These are phyloP conservation scores for Ceratocystis huliohia DNA, from an alignment of 2,329 filamentous ascomycete genomes.

Conservation along the genomic window DNA sequence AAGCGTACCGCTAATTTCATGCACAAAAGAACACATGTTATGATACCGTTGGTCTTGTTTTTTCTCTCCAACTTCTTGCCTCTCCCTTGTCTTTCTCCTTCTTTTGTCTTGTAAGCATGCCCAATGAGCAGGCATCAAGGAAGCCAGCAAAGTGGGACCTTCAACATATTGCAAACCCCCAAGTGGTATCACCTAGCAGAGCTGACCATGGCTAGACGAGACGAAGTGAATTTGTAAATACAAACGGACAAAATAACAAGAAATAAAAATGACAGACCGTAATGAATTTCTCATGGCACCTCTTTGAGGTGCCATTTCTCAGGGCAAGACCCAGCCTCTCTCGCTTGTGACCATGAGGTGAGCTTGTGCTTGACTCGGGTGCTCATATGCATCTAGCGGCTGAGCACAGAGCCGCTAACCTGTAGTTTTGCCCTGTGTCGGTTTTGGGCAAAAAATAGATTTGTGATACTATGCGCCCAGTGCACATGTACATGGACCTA, in stretches of 20 bases:
- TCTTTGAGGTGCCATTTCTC: too few species aligned
- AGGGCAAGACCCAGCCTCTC: neutral
- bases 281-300: neutral
- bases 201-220: neutral
- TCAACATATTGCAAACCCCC: neutral
- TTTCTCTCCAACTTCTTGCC: neutral
- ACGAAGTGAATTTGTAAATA: neutral
- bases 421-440: neutral
- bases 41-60: neutral
- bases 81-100: neutral
- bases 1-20: neutral
- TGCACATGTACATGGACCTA: neutral
- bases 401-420: neutral
- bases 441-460: neutral
- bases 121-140: neutral
- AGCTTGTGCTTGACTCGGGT: neutral
- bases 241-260: neutral
- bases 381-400: neutral
- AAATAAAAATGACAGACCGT: neutral
- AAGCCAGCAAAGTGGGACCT: neutral
- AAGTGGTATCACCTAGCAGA: neutral
- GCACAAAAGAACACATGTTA: slow-evolving; percentile 7
- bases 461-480: neutral
- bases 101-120: neutral
- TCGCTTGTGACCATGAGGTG: neutral